Conservation (phyloP, 2,329 filamentous ascomycete genomes). For the Diaporthe sp. region DNA sequence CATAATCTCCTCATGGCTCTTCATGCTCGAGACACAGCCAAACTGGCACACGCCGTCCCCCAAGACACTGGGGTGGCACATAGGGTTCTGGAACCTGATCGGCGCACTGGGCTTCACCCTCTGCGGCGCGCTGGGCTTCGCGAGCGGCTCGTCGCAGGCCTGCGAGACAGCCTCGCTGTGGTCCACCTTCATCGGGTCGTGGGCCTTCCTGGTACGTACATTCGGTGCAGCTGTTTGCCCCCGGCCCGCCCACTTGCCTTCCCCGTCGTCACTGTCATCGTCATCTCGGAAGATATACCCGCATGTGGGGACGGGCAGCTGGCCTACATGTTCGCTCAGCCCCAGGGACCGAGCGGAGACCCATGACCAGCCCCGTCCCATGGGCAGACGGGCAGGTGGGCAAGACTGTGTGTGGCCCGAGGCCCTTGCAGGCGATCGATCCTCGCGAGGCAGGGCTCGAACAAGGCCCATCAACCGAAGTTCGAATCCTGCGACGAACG, state of each 20-base stretch:
- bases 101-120: constrained; percentile 75
- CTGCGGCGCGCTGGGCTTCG: constrained; percentile 70
- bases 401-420: not conserved
- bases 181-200: constrained; percentile 64
- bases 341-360: constrained; percentile 10
- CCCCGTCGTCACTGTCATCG: not conserved
- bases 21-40: constrained; percentile 76
- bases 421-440: not conserved
- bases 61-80: constrained; percentile 74
- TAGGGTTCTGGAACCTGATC: constrained; percentile 76
- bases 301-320: not conserved
- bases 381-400: not conserved
- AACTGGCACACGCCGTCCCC: constrained; percentile 73
- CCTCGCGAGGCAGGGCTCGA: constrained; percentile 7
- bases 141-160: constrained; percentile 50
- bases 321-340: not conserved
- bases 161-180: constrained; percentile 63
- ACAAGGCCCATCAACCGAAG: constrained; percentile 8
- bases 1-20: constrained; percentile 69
- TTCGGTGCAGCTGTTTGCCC: too few species aligned
- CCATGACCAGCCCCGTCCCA: not conserved
- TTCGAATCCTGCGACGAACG: not conserved
- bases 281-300: constrained; percentile 24
- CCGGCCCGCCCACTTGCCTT: too few species aligned
- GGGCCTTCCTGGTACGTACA: constrained; percentile 60